Conservation (phyloP, 2,329 filamentous ascomycete genomes). For the Talaromyces sp. region DNA sequence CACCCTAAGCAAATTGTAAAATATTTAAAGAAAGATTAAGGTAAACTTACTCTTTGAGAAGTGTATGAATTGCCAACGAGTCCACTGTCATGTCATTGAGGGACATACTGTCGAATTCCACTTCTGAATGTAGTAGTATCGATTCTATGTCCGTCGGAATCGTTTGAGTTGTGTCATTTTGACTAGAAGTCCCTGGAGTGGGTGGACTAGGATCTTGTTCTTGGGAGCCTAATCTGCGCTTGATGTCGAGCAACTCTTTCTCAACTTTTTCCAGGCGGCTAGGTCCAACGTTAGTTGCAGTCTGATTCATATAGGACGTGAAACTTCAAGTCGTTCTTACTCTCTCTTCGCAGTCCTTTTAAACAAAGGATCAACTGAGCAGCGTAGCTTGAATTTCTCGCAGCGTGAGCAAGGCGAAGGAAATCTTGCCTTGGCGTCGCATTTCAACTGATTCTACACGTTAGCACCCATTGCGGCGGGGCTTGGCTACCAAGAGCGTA, state of each 20-base stretch:
- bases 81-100: background rate
- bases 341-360: background rate
- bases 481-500: background rate
- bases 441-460: background rate
- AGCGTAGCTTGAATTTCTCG: background rate
- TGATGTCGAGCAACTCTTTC: background rate
- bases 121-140: background rate
- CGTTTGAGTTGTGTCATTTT: background rate
- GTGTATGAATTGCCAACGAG: background rate
- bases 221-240: background rate
- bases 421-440: background rate
- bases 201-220: background rate
- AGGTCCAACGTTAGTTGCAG: background rate
- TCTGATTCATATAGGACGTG: background rate
- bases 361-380: background rate
- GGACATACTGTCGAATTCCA: background rate
- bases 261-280: background rate
- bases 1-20: background rate
- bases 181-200: background rate
- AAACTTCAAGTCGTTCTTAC: background rate
- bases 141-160: background rate
- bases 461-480: background rate
- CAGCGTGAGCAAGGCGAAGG: background rate
- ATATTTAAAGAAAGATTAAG: background rate
- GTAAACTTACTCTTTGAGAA: background rate